Evolutionary conservation across 129 eudicot genomes (phyloP), one percentile per base, ranked within the genome.

Genomic region (Deinandra increscens): DNA sequence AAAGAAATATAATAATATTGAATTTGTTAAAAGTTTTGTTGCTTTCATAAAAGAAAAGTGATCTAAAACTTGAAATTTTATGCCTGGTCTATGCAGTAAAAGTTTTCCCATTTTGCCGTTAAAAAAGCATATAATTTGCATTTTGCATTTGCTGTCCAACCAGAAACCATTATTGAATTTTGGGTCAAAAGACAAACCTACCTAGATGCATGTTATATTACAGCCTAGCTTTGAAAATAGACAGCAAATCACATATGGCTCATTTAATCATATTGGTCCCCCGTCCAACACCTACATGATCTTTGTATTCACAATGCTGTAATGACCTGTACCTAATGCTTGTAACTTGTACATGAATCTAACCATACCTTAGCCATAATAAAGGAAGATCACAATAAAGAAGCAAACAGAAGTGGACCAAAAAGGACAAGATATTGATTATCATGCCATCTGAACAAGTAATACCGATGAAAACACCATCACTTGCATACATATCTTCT

Each of bases 91-190:
- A n/a, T n/a, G n/a, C n/a, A n/a, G n/a, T n/a, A n/a, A n/a, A n/a
- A n/a, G n/a, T n/a, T n/a, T n/a, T n/a, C n/a, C n/a, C n/a, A n/a
- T n/a, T n/a, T n/a, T n/a, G n/a, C n/a, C n/a, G n/a, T n/a, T n/a
- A n/a, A n/a, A n/a, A n/a, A n/a, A n/a, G n/a, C n/a, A n/a, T n/a
- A n/a, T n/a, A n/a, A n/a, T n/a, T n/a, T n/a, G n/a, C n/a, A n/a
- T n/a, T n/a, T n/a, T n/a, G n/a, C n/a, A n/a, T n/a, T 53, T 20
- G 20, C 53, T 43, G 46, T 39, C 53, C 46, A 64, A 74, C 64
- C 4, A 74, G 45, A 74, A 74, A 65, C 63, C 56, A 64, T 51
- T 73, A 37, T 50, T 49, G 78, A 64, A 73, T 9, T 51, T 64
- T 64, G 44, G 9, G 62, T 49, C 45, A 50, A 10, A 19, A 15